These are phyloP conservation scores for Centrapalus pauciflorus DNA, from an alignment of 129 eudicot species.

Conservation along the genomic window DNA sequence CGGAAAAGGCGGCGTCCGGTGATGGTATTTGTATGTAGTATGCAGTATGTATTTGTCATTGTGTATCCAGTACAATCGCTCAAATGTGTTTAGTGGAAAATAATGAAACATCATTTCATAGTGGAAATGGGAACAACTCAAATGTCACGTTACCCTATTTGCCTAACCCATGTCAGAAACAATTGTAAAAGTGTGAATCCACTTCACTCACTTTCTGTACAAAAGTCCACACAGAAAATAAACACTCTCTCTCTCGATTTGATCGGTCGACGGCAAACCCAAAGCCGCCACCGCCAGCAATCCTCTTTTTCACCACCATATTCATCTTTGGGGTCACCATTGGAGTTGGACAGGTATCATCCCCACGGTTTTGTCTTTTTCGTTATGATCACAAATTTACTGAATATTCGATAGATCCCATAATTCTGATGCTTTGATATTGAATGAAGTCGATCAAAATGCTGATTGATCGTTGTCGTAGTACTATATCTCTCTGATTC, in stretches of 20 bases:
- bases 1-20: too few species aligned
- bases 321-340: neutral
- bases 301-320: neutral
- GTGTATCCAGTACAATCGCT: neutral
- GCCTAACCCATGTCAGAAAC: neutral
- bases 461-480: neutral
- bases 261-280: neutral
- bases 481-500: neutral
- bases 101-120: neutral
- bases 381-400: too few species aligned
- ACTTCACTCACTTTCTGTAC: neutral
- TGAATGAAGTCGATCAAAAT: too few species aligned
- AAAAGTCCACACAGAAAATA: neutral
- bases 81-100: neutral
- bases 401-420: neutral
- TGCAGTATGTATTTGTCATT: too few species aligned
- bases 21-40: too few species aligned
- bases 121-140: neutral
- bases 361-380: neutral
- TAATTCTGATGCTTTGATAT: too few species aligned
- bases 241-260: neutral
- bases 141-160: neutral
- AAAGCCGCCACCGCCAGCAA: neutral
- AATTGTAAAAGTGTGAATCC: too few species aligned
- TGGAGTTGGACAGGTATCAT: neutral